phyloP scores from a whole-genome alignment of 257 asterid genomes.

The Solanum peruvianum region DNA sequence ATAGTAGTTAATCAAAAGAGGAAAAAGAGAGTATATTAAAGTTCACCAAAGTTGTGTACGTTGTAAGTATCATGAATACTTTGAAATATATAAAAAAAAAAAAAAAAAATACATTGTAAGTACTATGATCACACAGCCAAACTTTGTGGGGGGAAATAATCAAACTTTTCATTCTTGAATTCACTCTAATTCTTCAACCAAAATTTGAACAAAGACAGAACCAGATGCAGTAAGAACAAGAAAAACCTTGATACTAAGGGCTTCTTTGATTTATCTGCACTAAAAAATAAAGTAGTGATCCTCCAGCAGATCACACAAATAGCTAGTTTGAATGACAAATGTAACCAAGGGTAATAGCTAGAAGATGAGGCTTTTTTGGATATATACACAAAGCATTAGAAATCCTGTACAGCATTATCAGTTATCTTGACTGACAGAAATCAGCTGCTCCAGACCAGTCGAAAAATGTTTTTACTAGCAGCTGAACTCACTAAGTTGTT shows the following conservation, averaged over 20 bases:
- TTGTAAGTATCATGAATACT: background rate
- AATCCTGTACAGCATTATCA: background rate
- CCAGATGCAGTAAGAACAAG: background rate
- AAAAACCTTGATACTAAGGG: background rate
- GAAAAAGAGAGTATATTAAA: background rate
- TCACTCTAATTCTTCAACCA: background rate
- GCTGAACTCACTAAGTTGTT: slow-evolving; percentile 50
- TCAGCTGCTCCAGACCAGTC: slow-evolving; percentile 67
- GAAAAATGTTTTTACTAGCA: slow-evolving; percentile 86
- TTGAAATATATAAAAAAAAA: background rate
- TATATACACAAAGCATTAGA: background rate
- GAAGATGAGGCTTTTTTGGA: background rate
- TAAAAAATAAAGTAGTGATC: background rate
- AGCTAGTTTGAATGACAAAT: background rate
- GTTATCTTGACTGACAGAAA: background rate
- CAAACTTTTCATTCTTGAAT: background rate
- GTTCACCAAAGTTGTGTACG: background rate
- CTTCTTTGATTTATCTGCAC: background rate
- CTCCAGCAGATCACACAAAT: background rate
- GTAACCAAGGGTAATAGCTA: background rate
- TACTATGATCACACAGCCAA: background rate
- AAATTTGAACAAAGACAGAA: background rate
- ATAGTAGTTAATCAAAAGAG: background rate
- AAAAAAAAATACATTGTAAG: background rate
- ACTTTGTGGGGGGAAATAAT: background rate